phyloP scores from a whole-genome alignment of 2,329 filamentous ascomycete genomes.

The Colletotrichum kahawae region DNA sequence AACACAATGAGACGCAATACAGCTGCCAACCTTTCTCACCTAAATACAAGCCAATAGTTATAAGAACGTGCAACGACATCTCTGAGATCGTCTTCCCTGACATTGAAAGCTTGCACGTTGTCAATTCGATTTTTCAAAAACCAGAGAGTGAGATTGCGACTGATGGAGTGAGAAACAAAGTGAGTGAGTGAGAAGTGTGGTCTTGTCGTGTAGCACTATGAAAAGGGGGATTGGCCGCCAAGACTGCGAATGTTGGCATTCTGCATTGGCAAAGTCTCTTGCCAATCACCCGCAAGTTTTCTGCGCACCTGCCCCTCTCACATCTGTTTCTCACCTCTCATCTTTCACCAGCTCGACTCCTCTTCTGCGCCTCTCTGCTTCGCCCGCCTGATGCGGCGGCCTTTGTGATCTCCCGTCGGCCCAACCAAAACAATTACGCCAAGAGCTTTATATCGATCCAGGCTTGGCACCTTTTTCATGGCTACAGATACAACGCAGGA shows the following conservation, averaged over 20 bases:
- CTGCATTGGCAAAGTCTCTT: neutral
- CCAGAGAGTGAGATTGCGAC: neutral
- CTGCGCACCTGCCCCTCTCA: neutral
- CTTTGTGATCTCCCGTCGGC: neutral
- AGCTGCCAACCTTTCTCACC: neutral
- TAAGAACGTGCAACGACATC: neutral
- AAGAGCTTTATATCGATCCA: neutral
- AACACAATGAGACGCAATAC: neutral
- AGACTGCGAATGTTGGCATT: conserved; percentile 8
- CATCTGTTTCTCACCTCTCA: neutral
- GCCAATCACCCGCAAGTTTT: neutral
- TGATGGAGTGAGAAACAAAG: neutral
- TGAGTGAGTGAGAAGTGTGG: neutral
- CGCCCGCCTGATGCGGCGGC: neutral
- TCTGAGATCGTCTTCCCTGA: neutral
- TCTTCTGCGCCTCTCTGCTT: neutral
- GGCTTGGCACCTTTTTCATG: neutral
- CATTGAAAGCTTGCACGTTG: neutral
- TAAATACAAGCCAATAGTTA: neutral
- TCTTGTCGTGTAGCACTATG: conserved; percentile 16
- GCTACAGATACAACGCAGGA: neutral
- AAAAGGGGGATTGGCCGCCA: conserved; percentile 14
- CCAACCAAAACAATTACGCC: neutral
- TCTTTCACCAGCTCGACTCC: neutral
- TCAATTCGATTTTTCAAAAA: neutral